A percentile compares a stretch with the other conserved stretches of the same genome.
Conservation (phyloP, 805 yeast species). For the Deakozyma indianensis region DNA sequence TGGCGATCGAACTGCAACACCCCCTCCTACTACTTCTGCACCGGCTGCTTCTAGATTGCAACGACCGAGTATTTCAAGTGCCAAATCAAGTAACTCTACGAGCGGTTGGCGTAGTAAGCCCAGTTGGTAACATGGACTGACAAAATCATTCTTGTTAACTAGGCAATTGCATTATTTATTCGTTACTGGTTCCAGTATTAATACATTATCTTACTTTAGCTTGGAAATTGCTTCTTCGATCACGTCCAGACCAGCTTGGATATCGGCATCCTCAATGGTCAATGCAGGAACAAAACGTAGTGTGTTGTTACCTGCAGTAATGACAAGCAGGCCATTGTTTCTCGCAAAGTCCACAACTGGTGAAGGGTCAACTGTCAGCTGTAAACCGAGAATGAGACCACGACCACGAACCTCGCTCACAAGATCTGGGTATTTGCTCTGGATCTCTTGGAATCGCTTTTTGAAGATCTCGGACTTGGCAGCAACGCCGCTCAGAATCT, state of each 20-base stretch:
- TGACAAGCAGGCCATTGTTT: conserved; percentile 66
- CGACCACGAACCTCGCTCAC: conserved; percentile 69
- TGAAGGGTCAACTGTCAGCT: conserved; percentile 50
- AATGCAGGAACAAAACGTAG: conserved; percentile 87
- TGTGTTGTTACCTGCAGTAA: conserved; percentile 87
- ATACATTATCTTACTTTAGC: neutral
- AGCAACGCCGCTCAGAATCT: conserved; percentile 46
- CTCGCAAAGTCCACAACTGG: conserved; percentile 55
- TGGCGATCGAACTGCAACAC: neutral
- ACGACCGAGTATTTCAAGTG: neutral
- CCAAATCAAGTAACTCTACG: neutral
- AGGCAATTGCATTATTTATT: too few species aligned
- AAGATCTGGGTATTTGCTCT: conserved; percentile 42
- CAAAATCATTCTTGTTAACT: too few species aligned
- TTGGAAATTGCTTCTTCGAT: conserved; percentile 38
- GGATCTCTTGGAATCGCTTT: conserved; percentile 25
- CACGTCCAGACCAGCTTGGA: conserved; percentile 57
- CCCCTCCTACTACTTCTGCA: neutral
- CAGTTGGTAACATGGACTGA: too few species aligned
- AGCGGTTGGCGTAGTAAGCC: neutral
- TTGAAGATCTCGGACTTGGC: conserved; percentile 44
- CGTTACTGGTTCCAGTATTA: too few species aligned
- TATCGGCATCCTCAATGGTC: conserved; percentile 57
- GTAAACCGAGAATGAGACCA: conserved; percentile 77
- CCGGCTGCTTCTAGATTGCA: neutral